A percentile compares a stretch with the other conserved stretches of the same genome.
Evolutionary conservation across 805 yeast genomes (phyloP).

Genomic region (Nakazawaea wyomingensis): DNA sequence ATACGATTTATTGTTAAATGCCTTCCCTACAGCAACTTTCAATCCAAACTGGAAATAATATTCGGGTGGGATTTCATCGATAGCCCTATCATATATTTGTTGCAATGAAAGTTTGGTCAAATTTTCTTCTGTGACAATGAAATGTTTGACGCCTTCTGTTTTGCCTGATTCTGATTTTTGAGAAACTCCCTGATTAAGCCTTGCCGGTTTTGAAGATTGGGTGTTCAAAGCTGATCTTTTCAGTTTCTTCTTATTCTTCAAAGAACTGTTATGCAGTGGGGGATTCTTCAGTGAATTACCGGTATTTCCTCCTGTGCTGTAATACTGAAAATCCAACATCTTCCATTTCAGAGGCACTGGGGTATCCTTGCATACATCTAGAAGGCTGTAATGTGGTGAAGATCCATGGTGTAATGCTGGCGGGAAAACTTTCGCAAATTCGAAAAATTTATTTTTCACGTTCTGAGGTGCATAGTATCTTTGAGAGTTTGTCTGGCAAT

Average conservation of each 20-base stretch:
- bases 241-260: constrained; percentile 17
- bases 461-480: constrained; percentile 39
- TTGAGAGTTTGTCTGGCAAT: constrained; percentile 38
- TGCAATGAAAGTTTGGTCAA: constrained; percentile 49
- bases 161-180: constrained; percentile 4
- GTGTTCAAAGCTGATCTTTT: constrained; percentile 16
- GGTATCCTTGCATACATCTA: constrained; percentile 25
- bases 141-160: constrained; percentile 45
- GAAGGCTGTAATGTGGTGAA: constrained; percentile 19
- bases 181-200: constrained; percentile 3
- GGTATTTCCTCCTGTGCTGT: constrained; percentile 20
- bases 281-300: neutral
- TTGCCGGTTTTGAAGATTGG: constrained; percentile 13
- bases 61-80: constrained; percentile 53
- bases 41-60: constrained; percentile 59
- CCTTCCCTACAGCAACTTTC: constrained; percentile 61
- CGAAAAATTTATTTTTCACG: constrained; percentile 41
- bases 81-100: constrained; percentile 60
- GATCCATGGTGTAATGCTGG: constrained; percentile 19
- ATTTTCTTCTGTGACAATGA: constrained; percentile 49
- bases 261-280: constrained; percentile 3
- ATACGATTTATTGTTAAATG: constrained; percentile 54
- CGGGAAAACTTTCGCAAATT: constrained; percentile 40
- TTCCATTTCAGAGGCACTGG: constrained; percentile 52
- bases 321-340: constrained; percentile 49